These are phyloP conservation scores for Aureobasidium sp. DNA, from an alignment of 2,329 filamentous ascomycete genomes.

Conservation along the genomic window DNA sequence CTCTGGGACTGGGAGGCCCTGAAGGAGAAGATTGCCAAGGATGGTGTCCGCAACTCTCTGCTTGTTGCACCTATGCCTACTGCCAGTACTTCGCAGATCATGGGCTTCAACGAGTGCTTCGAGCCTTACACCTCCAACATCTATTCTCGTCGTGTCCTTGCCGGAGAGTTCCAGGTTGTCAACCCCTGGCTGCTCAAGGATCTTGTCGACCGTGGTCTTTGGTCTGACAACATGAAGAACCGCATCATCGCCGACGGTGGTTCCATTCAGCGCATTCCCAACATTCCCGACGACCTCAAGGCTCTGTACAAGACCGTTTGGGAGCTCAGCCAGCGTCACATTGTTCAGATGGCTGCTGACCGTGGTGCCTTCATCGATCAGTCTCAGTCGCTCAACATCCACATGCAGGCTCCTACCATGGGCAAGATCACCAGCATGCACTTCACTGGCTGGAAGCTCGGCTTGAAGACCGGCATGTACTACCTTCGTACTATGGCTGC, in stretches of 20 bases:
- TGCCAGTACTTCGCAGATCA: slow-evolving; percentile 92
- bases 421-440: slow-evolving; percentile 99
- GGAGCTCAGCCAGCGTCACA: slow-evolving; percentile 94
- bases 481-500: slow-evolving; percentile 97
- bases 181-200: slow-evolving; percentile 99
- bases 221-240: slow-evolving; percentile 99
- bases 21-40: slow-evolving; percentile 84
- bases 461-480: slow-evolving; percentile 99
- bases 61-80: slow-evolving; percentile 97
- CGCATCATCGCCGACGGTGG: slow-evolving; percentile 96
- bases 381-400: slow-evolving; percentile 97
- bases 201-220: slow-evolving; percentile 92
- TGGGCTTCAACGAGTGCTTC: slow-evolving; percentile 99
- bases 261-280: slow-evolving; percentile 93
- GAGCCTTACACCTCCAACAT: slow-evolving; percentile 99
- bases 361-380: slow-evolving; percentile 98
- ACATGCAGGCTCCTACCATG: slow-evolving; percentile 99
- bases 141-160: slow-evolving; percentile 95
- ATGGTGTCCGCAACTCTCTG: slow-evolving; percentile 92
- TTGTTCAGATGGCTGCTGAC: slow-evolving; percentile 97
- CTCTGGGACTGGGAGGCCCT: slow-evolving; percentile 94
- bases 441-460: slow-evolving; percentile 97
- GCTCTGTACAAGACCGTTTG: slow-evolving; percentile 98
- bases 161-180: slow-evolving; percentile 98
- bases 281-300: slow-evolving; percentile 94